A percentile compares a stretch with the other conserved stretches of the same genome.
Conservation (phyloP, 83 land plant genomes). For the Diphasiastrum complanatum region DNA sequence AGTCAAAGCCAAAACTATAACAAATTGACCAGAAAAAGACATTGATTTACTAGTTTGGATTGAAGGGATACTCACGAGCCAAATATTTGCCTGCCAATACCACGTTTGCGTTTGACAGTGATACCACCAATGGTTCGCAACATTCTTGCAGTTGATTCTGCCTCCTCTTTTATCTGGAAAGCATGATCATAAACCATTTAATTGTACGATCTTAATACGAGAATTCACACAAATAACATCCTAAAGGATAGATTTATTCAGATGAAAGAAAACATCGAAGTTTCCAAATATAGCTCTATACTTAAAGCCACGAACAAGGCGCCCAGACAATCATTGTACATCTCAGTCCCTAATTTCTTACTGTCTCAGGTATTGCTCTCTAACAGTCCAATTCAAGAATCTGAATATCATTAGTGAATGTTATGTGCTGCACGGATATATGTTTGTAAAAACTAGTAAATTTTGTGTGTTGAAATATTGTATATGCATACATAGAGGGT, state of each 20-base stretch:
- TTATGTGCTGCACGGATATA: too few species aligned
- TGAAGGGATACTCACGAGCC: constrained; percentile 70
- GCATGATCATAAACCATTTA: background rate
- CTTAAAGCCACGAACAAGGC: too few species aligned
- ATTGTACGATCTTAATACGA: background rate
- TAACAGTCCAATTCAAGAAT: too few species aligned
- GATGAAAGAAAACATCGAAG: background rate
- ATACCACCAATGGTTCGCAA: constrained; percentile 76
- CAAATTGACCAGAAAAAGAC: background rate
- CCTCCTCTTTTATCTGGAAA: constrained; percentile 79
- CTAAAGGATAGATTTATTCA: too few species aligned
- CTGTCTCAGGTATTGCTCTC: too few species aligned
- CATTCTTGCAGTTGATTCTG: constrained; percentile 58
- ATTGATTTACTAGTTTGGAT: background rate
- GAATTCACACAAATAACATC: background rate
- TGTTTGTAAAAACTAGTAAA: too few species aligned
- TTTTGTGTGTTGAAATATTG: too few species aligned
- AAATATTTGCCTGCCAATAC: constrained; percentile 82
- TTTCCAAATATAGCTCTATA: background rate
- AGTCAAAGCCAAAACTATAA: background rate
- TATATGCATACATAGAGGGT: too few species aligned
- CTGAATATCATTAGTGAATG: too few species aligned
- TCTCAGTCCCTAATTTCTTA: too few species aligned
- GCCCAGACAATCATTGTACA: too few species aligned
- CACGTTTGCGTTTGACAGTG: constrained; percentile 65